phyloP scores from a whole-genome alignment of 2,329 filamentous ascomycete genomes.

The Ophiobolus disseminans region DNA sequence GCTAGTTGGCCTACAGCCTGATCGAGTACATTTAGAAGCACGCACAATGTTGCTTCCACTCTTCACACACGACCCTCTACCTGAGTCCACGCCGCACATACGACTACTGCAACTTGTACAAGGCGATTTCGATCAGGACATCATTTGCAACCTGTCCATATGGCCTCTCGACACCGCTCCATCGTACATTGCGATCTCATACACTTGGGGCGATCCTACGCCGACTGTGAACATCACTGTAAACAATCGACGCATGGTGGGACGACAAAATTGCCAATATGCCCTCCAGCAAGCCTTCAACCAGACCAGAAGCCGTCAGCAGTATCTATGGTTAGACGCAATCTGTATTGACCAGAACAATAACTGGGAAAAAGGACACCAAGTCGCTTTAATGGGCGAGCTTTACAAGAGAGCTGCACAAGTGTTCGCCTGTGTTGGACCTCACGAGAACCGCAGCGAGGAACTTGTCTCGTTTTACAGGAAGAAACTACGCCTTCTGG shows the following conservation, averaged over 20 bases:
- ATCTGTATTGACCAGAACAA: slow-evolving; percentile 26
- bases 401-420: slow-evolving; percentile 6
- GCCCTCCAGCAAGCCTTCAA: background rate
- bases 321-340: slow-evolving; percentile 15
- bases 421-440: slow-evolving; percentile 12
- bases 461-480: background rate
- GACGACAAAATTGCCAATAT: slow-evolving; percentile 6
- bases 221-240: background rate
- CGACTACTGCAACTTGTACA: slow-evolving; percentile 2
- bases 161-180: slow-evolving; percentile 18
- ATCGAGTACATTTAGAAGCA: no score
- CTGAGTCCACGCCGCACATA: slow-evolving; percentile 3
- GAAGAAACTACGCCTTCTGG: background rate
- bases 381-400: slow-evolving; percentile 19
- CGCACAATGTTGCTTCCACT: background rate
- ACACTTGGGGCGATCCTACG: slow-evolving; percentile 33
- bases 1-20: no score
- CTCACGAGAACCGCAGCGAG: slow-evolving; percentile 4
- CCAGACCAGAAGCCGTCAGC: background rate
- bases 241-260: background rate
- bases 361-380: slow-evolving; percentile 15
- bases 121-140: background rate
- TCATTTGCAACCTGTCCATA: background rate
- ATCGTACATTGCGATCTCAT: slow-evolving; percentile 38
- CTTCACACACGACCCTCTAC: background rate